Evolutionary conservation across 306 rosid species (phyloP), one percentile per base, ranked within the genome.

Genomic region (Lablab purpureus): DNA sequence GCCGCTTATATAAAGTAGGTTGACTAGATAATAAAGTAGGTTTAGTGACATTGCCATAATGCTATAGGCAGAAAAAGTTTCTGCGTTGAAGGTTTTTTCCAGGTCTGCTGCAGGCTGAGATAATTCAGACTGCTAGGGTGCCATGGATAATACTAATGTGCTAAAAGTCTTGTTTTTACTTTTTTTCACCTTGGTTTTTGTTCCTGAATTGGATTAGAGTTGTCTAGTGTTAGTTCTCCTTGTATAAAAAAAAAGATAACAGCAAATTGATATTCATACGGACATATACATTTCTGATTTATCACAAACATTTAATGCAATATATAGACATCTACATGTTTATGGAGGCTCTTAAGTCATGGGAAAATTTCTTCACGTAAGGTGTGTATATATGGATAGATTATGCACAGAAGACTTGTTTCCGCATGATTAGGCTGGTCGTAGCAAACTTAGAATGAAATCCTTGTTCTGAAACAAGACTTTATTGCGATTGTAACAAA

Each of bases 191-290:
- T 55, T 56, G 25, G 41, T 56, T 37, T 34, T 5, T 1, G 2
- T 55, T 73, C 54, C 13, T 73, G 25, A 73, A 73, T 14, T 36
- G 78, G 10, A 66, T 40, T 34, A n/a, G 8, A 55, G 5, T 54
- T 55, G 50, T 45, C 19, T 43, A 41, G 32, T 41, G 23, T 25
- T 41, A 45, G 56, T 37, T 28, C 19, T 17, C n/a, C 54, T 23
- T 73, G 23, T 22, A 40, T 43, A 27, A 14, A 63, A 30, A 37
- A 73, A 56, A 22, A 21, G 68, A 40, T 49, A 13, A 18, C 71
- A 9, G 71, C 2, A 18, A 9, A n/a, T 56, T 65, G 34, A 30
- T 30, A 30, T 30, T 4, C 4, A 30, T 30, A 30, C 34, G 34
- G 71, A 11, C 64, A 25, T 56, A 22, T 23, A 1, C 64, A 56